Conservation (phyloP, 257 asterid species). For the Nicotiana obtusifolia region DNA sequence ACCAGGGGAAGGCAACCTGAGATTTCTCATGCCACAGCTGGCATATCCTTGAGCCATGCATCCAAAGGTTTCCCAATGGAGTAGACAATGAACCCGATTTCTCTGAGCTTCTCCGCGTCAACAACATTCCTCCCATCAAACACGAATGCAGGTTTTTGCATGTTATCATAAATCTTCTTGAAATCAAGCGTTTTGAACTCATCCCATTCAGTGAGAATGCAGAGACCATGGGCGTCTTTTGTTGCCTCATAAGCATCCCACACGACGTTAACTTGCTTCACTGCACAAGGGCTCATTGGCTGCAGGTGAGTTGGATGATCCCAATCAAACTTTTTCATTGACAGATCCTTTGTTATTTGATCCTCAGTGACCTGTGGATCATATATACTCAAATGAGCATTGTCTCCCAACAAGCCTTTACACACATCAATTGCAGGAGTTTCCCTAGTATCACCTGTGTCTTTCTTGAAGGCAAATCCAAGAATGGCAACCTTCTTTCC, state of each 20-base stretch:
- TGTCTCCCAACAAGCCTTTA: slow-evolving; percentile 40
- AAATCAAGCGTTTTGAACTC: slow-evolving; percentile 32
- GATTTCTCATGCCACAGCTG: slow-evolving; percentile 21
- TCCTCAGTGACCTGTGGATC: slow-evolving; percentile 45
- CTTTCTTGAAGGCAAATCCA: slow-evolving; percentile 55
- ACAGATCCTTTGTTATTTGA: slow-evolving; percentile 38
- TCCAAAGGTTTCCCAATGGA: slow-evolving; percentile 38
- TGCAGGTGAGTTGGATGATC: slow-evolving; percentile 37
- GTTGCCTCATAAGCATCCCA: slow-evolving; percentile 33
- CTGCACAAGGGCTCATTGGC: slow-evolving; percentile 19
- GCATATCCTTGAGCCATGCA: slow-evolving; percentile 39
- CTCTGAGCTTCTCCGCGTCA: slow-evolving; percentile 24
- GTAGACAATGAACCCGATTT: slow-evolving; percentile 35
- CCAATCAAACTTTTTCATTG: slow-evolving; percentile 43
- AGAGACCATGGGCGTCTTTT: slow-evolving; percentile 34
- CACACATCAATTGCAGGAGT: slow-evolving; percentile 50
- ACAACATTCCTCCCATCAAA: slow-evolving; percentile 32
- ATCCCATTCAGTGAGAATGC: slow-evolving; percentile 37
- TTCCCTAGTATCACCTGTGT: slow-evolving; percentile 50
- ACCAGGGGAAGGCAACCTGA: not conserved
- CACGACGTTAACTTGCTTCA: slow-evolving; percentile 22
- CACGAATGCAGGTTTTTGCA: slow-evolving; percentile 37
- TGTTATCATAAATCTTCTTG: slow-evolving; percentile 23
- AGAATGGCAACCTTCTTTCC: slow-evolving; percentile 40
- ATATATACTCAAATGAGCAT: slow-evolving; percentile 36